Evolutionary conservation across 2,329 filamentous ascomycete species (phyloP).

Genomic region (Magnaporthiopsis incrustans): DNA sequence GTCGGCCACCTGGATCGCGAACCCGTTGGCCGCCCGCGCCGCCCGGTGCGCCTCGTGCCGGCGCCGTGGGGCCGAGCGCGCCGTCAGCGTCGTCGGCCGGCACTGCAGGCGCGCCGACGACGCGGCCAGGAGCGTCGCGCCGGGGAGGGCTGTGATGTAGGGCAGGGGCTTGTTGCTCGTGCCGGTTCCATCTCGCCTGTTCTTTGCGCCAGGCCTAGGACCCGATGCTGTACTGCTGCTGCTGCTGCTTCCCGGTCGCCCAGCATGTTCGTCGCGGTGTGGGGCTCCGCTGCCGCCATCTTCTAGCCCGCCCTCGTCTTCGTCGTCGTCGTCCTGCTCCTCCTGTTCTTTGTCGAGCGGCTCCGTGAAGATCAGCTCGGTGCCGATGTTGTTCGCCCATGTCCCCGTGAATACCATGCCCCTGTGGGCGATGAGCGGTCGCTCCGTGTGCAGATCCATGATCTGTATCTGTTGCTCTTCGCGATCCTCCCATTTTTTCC

Average conservation of each 20-base stretch:
- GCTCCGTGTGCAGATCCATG: slow-evolving; percentile 67
- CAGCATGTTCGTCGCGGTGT: background rate
- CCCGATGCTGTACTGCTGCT: background rate
- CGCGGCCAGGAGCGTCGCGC: slow-evolving; percentile 20
- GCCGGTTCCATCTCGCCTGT: background rate
- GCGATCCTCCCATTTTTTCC: slow-evolving; percentile 11
- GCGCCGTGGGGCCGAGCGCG: slow-evolving; percentile 8
- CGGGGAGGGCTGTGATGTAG: background rate
- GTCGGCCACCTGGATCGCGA: slow-evolving; percentile 14
- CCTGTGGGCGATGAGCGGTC: slow-evolving; percentile 73
- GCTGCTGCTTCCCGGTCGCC: slow-evolving; percentile 13
- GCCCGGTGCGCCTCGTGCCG: background rate
- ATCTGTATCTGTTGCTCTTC: slow-evolving; percentile 57
- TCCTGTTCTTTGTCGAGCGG: slow-evolving; percentile 24
- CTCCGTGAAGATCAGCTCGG: slow-evolving; percentile 65
- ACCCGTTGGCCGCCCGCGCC: slow-evolving; percentile 9
- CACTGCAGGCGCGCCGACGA: slow-evolving; percentile 14
- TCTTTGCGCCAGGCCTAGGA: background rate
- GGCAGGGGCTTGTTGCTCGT: background rate
- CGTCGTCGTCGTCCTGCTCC: background rate
- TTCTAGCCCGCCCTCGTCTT: slow-evolving; percentile 20
- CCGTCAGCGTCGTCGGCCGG: slow-evolving; percentile 8
- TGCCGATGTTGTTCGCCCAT: slow-evolving; percentile 80
- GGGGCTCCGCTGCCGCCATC: background rate
- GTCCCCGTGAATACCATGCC: slow-evolving; percentile 70